Percentiles rank a stretch among this genome's conserved stretches.
Evolutionary conservation across 2,329 filamentous ascomycete species (phyloP).

Genomic region (Cordyceps cicadae): DNA sequence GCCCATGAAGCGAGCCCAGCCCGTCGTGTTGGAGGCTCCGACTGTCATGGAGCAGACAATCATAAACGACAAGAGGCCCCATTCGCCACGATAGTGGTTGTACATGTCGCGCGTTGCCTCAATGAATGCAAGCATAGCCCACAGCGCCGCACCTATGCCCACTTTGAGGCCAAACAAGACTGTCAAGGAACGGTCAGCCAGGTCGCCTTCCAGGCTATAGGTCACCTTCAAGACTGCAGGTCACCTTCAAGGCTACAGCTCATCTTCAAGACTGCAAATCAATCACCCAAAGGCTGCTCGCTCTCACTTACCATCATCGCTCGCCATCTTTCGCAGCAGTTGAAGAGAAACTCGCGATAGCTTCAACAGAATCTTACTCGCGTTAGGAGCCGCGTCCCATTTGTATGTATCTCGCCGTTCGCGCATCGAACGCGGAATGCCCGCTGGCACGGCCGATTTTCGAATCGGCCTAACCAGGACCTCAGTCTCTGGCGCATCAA

Average conservation of each 20-base stretch:
- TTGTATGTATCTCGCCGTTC: constrained; percentile 37
- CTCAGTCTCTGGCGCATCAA: constrained; percentile 26
- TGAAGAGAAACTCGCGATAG: constrained; percentile 35
- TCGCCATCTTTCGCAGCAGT: constrained; percentile 33
- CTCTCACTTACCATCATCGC: constrained; percentile 39
- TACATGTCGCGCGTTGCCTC: constrained; percentile 66
- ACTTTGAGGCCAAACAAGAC: constrained; percentile 77
- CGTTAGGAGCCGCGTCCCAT: constrained; percentile 39
- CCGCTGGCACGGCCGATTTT: constrained; percentile 39
- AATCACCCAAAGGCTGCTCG: too few relatives aligned
- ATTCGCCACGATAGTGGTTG: constrained; percentile 79
- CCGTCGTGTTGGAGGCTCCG: constrained; percentile 84
- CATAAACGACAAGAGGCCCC: constrained; percentile 94
- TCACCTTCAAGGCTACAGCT: neutral
- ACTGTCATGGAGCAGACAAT: constrained; percentile 93
- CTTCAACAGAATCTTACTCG: constrained; percentile 30
- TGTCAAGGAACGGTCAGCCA: constrained; percentile 15
- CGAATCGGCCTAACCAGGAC: constrained; percentile 32
- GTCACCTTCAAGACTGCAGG: neutral
- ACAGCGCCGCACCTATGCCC: constrained; percentile 73
- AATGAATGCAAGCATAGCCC: constrained; percentile 76
- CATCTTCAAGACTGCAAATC: too few relatives aligned
- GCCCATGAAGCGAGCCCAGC: constrained; percentile 70
- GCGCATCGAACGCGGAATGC: constrained; percentile 41
- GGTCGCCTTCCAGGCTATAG: neutral